A percentile compares a stretch with the other conserved stretches of the same genome.
These are phyloP conservation scores for Candida glucosophila DNA, from an alignment of 1,139 yeast genomes.

Conservation along the genomic window DNA sequence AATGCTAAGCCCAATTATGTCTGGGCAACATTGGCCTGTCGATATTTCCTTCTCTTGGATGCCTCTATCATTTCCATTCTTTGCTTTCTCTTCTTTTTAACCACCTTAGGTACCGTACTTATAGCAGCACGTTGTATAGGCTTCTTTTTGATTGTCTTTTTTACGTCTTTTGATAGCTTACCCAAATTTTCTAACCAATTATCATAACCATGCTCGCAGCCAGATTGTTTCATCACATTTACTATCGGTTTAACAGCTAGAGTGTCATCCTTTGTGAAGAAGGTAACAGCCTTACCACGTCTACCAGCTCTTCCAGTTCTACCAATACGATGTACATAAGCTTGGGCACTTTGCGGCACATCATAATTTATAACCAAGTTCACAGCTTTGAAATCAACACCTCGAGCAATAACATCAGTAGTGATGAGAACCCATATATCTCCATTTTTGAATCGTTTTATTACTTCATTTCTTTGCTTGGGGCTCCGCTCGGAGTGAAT, in stretches of 20 bases:
- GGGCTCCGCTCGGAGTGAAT: slow-evolving; percentile 94
- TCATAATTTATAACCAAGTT: slow-evolving; percentile 92
- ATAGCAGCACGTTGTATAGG: slow-evolving; percentile 64
- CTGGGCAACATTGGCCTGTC: no score
- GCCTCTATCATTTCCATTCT: slow-evolving; percentile 71
- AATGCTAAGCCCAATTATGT: no score
- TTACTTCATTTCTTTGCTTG: slow-evolving; percentile 77
- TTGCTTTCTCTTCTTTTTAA: slow-evolving; percentile 56
- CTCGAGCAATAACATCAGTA: slow-evolving; percentile 92
- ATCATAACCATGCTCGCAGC: slow-evolving; percentile 56
- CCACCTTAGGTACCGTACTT: slow-evolving; percentile 75
- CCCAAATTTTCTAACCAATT: slow-evolving; percentile 77
- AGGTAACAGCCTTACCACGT: slow-evolving; percentile 78
- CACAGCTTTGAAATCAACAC: slow-evolving; percentile 95
- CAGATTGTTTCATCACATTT: slow-evolving; percentile 93
- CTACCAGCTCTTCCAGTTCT: slow-evolving; percentile 97
- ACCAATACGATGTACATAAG: slow-evolving; percentile 96
- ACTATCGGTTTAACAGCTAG: slow-evolving; percentile 72
- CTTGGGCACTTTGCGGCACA: slow-evolving; percentile 89
- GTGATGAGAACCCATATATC: slow-evolving; percentile 95
- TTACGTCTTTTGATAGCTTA: slow-evolving; percentile 62
- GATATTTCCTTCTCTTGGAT: slow-evolving; percentile 61
- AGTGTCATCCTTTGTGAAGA: slow-evolving; percentile 85
- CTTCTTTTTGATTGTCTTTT: slow-evolving; percentile 52
- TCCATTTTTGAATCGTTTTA: slow-evolving; percentile 78